These are phyloP conservation scores for Blastobotrys apis DNA, from an alignment of 1,139 yeast genomes.

Conservation along the genomic window DNA sequence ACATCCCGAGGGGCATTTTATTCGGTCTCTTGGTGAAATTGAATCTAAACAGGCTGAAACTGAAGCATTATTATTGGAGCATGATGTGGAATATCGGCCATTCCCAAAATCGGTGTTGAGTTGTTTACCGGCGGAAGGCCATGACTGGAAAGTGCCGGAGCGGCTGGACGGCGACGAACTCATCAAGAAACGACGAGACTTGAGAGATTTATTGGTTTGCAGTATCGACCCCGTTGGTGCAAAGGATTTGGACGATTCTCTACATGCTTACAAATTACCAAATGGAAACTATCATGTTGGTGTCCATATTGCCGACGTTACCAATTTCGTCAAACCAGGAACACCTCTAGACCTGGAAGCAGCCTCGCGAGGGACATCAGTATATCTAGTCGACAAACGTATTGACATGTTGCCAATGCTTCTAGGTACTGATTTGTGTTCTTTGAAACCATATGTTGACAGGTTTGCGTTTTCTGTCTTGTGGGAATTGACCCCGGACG, in stretches of 20 bases:
- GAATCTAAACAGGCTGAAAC: constrained; percentile 96
- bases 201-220: constrained; percentile 85
- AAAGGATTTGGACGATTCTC: constrained; percentile 98
- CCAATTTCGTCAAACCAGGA: constrained; percentile 91
- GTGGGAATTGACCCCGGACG: constrained; percentile 90
- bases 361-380: constrained; percentile 95
- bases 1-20: constrained; percentile 93
- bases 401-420: constrained; percentile 98
- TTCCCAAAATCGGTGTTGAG: constrained; percentile 88
- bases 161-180: constrained; percentile 41
- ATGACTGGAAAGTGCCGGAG: constrained; percentile 84
- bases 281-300: constrained; percentile 97
- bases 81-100: constrained; percentile 95
- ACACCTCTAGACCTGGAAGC: constrained; percentile 95
- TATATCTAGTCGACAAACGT: constrained; percentile 96
- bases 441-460: constrained; percentile 91
- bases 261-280: constrained; percentile 78
- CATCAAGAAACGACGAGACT: constrained; percentile 56
- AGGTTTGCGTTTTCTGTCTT: constrained; percentile 93
- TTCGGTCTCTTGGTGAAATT: constrained; percentile 80
- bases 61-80: constrained; percentile 88
- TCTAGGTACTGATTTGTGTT: constrained; percentile 93
- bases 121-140: constrained; percentile 91
- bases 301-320: constrained; percentile 98
- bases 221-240: constrained; percentile 97